Conservation (phyloP, 2,329 filamentous ascomycete genomes). For the Pseudopyricularia javanii region DNA sequence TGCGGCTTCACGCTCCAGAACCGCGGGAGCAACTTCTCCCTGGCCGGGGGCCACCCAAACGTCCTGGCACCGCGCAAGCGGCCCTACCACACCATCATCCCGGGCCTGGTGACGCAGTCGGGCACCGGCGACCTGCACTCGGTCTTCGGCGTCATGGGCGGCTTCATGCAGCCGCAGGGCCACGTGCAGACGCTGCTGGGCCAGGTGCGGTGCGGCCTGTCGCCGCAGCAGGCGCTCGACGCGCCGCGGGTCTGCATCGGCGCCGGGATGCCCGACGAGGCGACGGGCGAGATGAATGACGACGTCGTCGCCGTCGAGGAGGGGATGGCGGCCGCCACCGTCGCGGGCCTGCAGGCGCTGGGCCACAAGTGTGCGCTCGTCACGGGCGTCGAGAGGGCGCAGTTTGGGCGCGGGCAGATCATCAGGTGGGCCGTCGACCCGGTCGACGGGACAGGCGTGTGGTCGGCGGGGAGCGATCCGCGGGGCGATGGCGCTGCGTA, state of each 20-base stretch:
- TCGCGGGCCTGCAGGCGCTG: constrained; percentile 49
- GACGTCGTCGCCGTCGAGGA: constrained; percentile 68
- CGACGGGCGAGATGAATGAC: constrained; percentile 39
- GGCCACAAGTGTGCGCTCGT: constrained; percentile 64
- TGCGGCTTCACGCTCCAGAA: constrained; percentile 90
- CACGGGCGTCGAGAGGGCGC: constrained; percentile 45
- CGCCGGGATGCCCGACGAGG: constrained; percentile 44
- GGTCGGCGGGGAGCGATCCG: constrained; percentile 77
- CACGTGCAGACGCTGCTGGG: constrained; percentile 87
- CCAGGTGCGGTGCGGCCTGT: constrained; percentile 67
- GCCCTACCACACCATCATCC: constrained; percentile 95
- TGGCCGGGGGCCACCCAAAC: constrained; percentile 64
- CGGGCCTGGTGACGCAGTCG: constrained; percentile 69
- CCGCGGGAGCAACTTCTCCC: constrained; percentile 72
- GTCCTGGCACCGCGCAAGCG: constrained; percentile 66
- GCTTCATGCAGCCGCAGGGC: constrained; percentile 94
- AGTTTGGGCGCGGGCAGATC: constrained; percentile 79
- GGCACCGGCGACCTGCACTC: constrained; percentile 62
- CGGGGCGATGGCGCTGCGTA: constrained; percentile 57
- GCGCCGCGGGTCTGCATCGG: constrained; percentile 78
- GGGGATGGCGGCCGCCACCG: constrained; percentile 55
- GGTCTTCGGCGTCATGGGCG: constrained; percentile 91
- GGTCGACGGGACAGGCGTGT: constrained; percentile 54
- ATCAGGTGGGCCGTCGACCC: constrained; percentile 62
- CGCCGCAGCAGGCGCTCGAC: constrained; percentile 77